Percentiles rank a stretch among this genome's conserved stretches.
phyloP scores from a whole-genome alignment of 1,284 basidiomycete species.

The Cutaneotrichosporon cyanovorans region DNA sequence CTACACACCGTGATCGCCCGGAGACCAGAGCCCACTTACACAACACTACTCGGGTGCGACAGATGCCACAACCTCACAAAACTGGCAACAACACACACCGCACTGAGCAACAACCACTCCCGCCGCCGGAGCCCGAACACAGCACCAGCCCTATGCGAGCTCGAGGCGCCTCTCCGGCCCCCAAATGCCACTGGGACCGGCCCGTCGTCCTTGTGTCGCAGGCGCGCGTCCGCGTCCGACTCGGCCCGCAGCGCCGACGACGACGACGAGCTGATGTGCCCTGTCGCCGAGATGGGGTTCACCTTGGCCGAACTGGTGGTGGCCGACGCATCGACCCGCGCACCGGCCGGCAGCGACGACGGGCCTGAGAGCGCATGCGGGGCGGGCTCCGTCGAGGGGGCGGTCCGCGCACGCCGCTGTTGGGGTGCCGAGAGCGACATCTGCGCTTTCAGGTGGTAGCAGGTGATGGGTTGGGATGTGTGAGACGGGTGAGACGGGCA shows the following conservation, averaged over 20 bases:
- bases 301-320: no score
- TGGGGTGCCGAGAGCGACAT: conserved; percentile 11
- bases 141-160: conserved; percentile 13
- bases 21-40: no score
- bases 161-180: conserved; percentile 14
- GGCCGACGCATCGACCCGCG: neutral
- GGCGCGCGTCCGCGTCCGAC: conserved; percentile 16
- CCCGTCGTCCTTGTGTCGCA: conserved; percentile 9
- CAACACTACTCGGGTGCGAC: conserved; percentile 74
- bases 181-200: conserved; percentile 22
- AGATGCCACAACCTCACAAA: conserved; percentile 71
- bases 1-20: neutral
- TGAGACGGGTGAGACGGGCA: neutral
- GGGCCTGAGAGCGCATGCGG: neutral
- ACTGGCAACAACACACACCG: conserved; percentile 51
- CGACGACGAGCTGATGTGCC: neutral
- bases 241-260: conserved; percentile 3
- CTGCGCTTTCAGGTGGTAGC: neutral
- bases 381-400: neutral
- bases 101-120: conserved; percentile 36
- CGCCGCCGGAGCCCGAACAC: conserved; percentile 27
- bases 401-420: conserved; percentile 5
- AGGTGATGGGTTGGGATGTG: neutral
- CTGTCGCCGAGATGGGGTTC: no score
- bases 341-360: neutral